Conservation (phyloP, 1,284 basidiomycete genomes). For the Athelia sp. region DNA sequence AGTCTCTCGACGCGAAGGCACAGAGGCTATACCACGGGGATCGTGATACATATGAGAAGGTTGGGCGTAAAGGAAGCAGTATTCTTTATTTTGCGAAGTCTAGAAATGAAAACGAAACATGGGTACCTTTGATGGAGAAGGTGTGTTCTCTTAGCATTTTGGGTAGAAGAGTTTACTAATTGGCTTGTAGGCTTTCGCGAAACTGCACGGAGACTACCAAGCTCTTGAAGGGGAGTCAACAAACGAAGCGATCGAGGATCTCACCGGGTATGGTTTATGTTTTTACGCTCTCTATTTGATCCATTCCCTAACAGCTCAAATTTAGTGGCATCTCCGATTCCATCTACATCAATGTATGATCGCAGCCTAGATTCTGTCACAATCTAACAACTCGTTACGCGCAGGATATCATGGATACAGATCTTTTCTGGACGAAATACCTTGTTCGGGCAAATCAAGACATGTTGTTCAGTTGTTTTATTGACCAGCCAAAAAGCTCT, state of each 20-base stretch:
- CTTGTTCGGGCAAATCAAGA: not conserved
- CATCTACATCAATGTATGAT: not conserved
- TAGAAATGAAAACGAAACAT: slow-evolving; percentile 21
- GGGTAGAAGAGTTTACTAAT: too few species aligned
- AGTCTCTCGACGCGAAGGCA: slow-evolving; percentile 12
- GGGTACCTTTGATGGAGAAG: slow-evolving; percentile 14
- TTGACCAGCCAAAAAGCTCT: not conserved
- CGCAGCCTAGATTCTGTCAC: too few species aligned
- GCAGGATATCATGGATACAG: not conserved
- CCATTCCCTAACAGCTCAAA: not conserved
- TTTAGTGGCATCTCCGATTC: slow-evolving; percentile 16
- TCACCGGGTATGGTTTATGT: slow-evolving; percentile 16
- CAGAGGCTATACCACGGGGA: slow-evolving; percentile 22
- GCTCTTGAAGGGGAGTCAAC: not conserved
- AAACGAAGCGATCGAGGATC: not conserved
- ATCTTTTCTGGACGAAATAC: not conserved
- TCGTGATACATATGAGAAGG: slow-evolving; percentile 18
- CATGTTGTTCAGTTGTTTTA: not conserved
- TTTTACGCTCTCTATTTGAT: slow-evolving; percentile 1
- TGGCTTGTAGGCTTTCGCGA: slow-evolving; percentile 32
- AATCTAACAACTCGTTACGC: too few species aligned
- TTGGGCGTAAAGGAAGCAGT: slow-evolving; percentile 21
- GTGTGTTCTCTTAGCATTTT: too few species aligned
- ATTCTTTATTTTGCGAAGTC: slow-evolving; percentile 22
- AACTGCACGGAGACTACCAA: not conserved